Base-by-base conservation (phyloP, 768 basidiomycete genomes). In the Lanmaoa rubissima region DNA sequence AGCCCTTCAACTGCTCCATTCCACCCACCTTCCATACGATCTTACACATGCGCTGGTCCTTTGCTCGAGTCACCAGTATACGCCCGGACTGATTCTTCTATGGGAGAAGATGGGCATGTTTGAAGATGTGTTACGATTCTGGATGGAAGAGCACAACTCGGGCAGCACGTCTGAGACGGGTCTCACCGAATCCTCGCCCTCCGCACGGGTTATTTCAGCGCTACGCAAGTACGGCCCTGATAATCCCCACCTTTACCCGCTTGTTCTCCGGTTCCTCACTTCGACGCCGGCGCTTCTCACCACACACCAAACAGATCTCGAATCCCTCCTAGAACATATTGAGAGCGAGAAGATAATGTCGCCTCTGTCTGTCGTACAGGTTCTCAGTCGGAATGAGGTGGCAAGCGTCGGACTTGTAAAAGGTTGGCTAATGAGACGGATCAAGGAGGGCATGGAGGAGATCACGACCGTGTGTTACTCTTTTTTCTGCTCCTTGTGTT, bases 91-190 rank as follows among this genome's bases (percentile, higher is more conserved):
- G 12, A 89, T 98, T 3, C 74, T 91, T 5, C 78, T 98, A 3
- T 98, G 94, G 92, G 97, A 97, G 74, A 85, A 82, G 58, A 78
- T 94, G 75, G 94, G 90, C 8, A 95, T 97, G 96, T 92, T 93
- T 69, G 96, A 98, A 65, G 95, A 97, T 62, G 86, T 98, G 46
- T 68, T 98, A 32, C 82, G 94, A 24, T 97, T 92, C 75, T 94
- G 89, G 88, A 95, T 96, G 82, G 90, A 91, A 55, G 79, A 79
- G 58, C 79, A 88, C 53, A 62, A 62, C 36, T 48, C 53, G 8
- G 54, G 57, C 0, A 45, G 51, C 16, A 63, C 55, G 1, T 52
- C 59, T 8, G 21, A 5, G 4, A 2, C 17, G 4, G 34, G 39
- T n/a, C 68, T 58, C 16, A 79, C 80, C 1, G 73, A 64, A 9